Evolutionary conservation across 139 green algal genomes (phyloP).

Genomic region (Tetradesmus lagerheimii): DNA sequence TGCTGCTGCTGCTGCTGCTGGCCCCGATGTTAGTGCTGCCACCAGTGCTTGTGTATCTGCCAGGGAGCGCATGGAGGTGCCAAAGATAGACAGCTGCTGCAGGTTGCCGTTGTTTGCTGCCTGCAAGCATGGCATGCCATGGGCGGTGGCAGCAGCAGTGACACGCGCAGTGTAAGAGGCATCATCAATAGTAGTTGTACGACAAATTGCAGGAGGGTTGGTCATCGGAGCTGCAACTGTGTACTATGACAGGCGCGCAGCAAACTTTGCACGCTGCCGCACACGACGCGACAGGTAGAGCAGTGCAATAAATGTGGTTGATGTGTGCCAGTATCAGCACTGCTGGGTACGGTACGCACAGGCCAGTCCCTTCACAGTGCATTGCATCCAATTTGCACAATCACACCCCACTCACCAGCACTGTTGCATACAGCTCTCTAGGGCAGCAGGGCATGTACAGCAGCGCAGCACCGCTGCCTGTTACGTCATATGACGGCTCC

Average conservation of each 20-base stretch:
- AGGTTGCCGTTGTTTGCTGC: background rate
- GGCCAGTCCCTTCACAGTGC: too few species aligned
- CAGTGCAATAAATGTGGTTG: too few species aligned
- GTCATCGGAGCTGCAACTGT: too few species aligned
- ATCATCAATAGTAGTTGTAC: too few species aligned
- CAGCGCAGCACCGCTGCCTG: background rate
- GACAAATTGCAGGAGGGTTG: too few species aligned
- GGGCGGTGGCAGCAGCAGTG: background rate
- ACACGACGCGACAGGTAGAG: too few species aligned
- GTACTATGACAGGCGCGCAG: too few species aligned
- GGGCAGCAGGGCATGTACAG: slow-evolving; percentile 49
- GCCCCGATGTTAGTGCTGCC: background rate
- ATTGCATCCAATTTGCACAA: too few species aligned
- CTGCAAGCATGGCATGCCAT: background rate
- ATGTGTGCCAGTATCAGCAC: too few species aligned
- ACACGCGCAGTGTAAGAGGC: background rate
- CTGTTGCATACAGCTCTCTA: slow-evolving; percentile 4
- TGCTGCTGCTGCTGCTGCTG: slow-evolving; percentile 2
- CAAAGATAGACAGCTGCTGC: slow-evolving; percentile 33
- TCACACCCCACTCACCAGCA: background rate
- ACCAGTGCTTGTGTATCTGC: slow-evolving; percentile 11
- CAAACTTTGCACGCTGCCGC: too few species aligned
- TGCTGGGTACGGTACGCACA: too few species aligned
- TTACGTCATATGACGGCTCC: background rate
- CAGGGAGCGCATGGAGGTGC: slow-evolving; percentile 33